Evolutionary conservation across 805 yeast genomes (phyloP).

Genomic region (Yarrowia hollandica): DNA sequence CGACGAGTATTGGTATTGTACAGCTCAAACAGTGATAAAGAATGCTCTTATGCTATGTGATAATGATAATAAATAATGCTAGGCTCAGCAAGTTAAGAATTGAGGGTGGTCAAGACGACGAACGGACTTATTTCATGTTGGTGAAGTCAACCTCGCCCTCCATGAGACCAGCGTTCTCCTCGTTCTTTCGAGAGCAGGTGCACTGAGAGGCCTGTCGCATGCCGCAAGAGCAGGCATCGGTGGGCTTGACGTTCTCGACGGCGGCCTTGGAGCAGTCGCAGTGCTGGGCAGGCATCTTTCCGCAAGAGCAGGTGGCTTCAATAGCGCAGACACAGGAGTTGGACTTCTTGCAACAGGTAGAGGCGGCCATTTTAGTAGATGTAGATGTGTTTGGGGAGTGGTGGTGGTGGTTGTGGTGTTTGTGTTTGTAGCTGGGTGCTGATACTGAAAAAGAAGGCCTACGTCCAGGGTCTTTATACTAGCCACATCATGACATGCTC

Average conservation of each 20-base stretch:
- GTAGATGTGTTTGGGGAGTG: neutral
- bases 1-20: neutral
- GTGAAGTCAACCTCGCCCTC: conserved; percentile 65
- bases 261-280: conserved; percentile 57
- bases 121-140: conserved; percentile 42
- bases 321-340: conserved; percentile 59
- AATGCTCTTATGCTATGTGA: conserved; percentile 10
- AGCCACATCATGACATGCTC: conserved; percentile 11
- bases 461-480: neutral
- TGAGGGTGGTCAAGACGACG: too few species aligned
- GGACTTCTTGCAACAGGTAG: conserved; percentile 44
- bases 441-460: neutral
- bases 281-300: conserved; percentile 58
- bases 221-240: conserved; percentile 59
- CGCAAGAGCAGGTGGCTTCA: conserved; percentile 65
- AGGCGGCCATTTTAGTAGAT: conserved; percentile 15
- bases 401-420: neutral
- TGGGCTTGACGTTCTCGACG: conserved; percentile 50
- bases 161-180: conserved; percentile 42
- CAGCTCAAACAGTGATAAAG: neutral
- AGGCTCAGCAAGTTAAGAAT: too few species aligned
- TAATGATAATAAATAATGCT: too few species aligned
- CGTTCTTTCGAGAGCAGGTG: conserved; percentile 51
- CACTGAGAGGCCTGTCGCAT: conserved; percentile 54
- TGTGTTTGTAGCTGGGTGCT: neutral